Evolutionary conservation across 2,329 filamentous ascomycete species (phyloP), one percentile per base, ranked within the genome.

Genomic region (Zymoseptoria crescenta): DNA sequence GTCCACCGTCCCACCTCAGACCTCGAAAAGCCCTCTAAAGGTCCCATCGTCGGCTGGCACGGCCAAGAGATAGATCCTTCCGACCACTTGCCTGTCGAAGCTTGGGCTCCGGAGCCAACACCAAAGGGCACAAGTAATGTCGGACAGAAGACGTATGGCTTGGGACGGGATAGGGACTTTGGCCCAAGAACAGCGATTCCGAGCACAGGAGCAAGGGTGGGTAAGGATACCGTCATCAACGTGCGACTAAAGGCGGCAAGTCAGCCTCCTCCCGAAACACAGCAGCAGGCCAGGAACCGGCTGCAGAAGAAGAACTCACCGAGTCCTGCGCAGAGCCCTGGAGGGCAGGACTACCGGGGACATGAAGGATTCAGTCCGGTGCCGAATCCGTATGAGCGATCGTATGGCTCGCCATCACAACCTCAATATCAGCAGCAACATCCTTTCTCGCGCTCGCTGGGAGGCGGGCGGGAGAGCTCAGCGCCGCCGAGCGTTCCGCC

Each of bases 41-140:
- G 83, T 8, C 89, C 89, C 68, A 90, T 92, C 61, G 85, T 91
- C 56, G 87, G 84, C 1, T 81, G 88, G 63, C 87, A 91, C 69
- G 89, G 89, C 6, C 81, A 87, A 57, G 87, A 91, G 67, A 82
- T 93, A 57, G 89, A 93, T 68, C 89, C 89, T 0, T 90, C 87
- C 0, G 89, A 93, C 72, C 88, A 92, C 69, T 78, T 92, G 13
- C 89, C 89, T 0, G 83, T 90, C 70, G 85, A 89, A 57, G 84
- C 84, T 1, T 91, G 87, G 87, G 88, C 88, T 1, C 87, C 88
- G 0, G 88, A 91, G 67, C 88, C 88, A 0, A 86, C 89, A 65
- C 80, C 81, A 21, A 87, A 86, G 59, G 69, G 67, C 4, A 70
- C 71, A 1, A 68, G 62, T 29, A n/a, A 45, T 16, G 35, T 45